A percentile compares a stretch with the other conserved stretches of the same genome.
Evolutionary conservation across 441 rosid species (phyloP).

Genomic region (Breynia disticha): DNA sequence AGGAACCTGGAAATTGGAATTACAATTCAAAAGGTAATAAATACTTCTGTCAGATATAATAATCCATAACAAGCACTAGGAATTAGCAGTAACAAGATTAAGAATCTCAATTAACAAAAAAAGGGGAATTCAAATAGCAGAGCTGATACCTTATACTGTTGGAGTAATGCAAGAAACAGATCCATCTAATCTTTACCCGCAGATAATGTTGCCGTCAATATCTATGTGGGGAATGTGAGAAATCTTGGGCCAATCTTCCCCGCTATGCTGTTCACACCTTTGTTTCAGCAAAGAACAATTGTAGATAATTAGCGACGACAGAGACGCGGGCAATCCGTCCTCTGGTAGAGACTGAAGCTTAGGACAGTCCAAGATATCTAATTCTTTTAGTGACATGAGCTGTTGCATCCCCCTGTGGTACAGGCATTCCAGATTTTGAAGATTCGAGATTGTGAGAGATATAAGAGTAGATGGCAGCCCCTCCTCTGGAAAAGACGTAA

Average conservation of each 20-base stretch:
- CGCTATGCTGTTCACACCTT: constrained; percentile 12
- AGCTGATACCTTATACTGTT: background rate
- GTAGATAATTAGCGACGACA: constrained; percentile 19
- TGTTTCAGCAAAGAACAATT: constrained; percentile 17
- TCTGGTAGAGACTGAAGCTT: constrained; percentile 7
- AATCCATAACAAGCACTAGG: too few species aligned
- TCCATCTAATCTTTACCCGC: background rate
- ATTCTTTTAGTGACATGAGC: constrained; percentile 13
- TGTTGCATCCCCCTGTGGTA: constrained; percentile 22
- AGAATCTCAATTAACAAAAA: background rate
- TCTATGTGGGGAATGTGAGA: constrained; percentile 18
- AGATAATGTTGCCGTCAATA: constrained; percentile 4
- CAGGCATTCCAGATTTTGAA: constrained; percentile 18
- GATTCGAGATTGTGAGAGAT: constrained; percentile 4
- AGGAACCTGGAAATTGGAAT: too few species aligned
- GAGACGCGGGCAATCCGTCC: constrained; percentile 2
- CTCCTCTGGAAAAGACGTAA: constrained; percentile 9
- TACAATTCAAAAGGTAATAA: too few species aligned
- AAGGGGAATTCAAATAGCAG: background rate
- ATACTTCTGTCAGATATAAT: too few species aligned
- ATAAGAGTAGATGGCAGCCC: constrained; percentile 8
- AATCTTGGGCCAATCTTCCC: constrained; percentile 22
- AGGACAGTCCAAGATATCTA: constrained; percentile 18
- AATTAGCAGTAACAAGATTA: too few species aligned
- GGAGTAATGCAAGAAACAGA: background rate